Percentiles rank a stretch among this genome's conserved stretches.
These are phyloP conservation scores for Podospora bellae-mahoneyi DNA, from an alignment of 495 filamentous ascomycete genomes.

Conservation along the genomic window DNA sequence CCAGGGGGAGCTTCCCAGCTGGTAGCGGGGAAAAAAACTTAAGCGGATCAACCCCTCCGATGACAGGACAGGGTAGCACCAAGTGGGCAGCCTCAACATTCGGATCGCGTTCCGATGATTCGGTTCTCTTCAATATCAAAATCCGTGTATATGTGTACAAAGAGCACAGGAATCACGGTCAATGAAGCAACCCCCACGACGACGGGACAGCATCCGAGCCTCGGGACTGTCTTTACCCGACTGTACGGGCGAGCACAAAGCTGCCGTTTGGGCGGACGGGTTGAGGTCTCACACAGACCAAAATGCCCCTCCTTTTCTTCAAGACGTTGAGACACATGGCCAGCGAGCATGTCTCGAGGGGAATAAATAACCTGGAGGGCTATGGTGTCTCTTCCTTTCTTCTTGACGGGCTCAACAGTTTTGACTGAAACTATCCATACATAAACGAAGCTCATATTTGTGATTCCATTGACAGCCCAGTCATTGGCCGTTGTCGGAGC, in stretches of 20 bases:
- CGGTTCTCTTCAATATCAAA: background rate
- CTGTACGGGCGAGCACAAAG: background rate
- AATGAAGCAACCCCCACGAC: background rate
- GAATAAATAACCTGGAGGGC: background rate
- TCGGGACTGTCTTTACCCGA: background rate
- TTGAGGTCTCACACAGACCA: background rate
- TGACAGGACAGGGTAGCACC: background rate
- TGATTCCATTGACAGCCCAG: background rate
- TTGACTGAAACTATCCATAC: no score
- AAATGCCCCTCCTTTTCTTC: background rate
- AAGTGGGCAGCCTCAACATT: background rate
- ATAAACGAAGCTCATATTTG: no score
- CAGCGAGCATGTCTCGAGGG: background rate
- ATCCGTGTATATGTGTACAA: background rate
- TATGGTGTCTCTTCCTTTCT: background rate
- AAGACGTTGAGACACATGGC: no score
- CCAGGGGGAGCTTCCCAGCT: background rate
- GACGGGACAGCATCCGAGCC: background rate
- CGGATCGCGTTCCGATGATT: slow-evolving; percentile 5
- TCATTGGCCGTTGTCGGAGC: background rate
- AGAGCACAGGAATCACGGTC: background rate
- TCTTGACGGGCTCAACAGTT: background rate
- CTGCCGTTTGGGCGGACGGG: background rate
- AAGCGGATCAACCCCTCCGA: slow-evolving; percentile 16
- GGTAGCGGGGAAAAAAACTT: slow-evolving; percentile 20